Conservation (phyloP, 2,329 filamentous ascomycete genomes). For the Xylariaceae sp. region DNA sequence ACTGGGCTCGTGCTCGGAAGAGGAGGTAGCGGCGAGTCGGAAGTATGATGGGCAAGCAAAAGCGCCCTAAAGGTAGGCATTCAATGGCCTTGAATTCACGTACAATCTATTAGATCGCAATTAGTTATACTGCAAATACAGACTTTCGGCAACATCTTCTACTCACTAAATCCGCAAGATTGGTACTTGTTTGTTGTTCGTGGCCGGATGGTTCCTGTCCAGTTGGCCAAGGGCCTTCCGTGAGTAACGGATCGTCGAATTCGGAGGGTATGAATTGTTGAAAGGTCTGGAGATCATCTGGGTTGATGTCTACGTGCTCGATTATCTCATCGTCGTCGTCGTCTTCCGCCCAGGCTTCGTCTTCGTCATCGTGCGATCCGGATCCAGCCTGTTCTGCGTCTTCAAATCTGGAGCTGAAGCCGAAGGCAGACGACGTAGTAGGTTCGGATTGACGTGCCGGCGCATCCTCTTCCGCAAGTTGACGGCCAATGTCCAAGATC, state of each 20-base stretch:
- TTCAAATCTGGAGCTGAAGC: conserved; percentile 71
- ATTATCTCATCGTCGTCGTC: conserved; percentile 69
- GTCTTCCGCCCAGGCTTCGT: conserved; percentile 68
- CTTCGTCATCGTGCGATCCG: conserved; percentile 46
- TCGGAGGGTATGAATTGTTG: conserved; percentile 78
- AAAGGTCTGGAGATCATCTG: conserved; percentile 83
- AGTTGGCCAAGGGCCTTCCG: conserved; percentile 54
- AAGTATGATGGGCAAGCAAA: not conserved
- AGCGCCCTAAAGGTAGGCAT: not conserved
- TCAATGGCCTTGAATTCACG: not conserved
- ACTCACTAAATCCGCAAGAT: conserved; percentile 80
- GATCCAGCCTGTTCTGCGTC: conserved; percentile 51
- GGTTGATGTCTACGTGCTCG: conserved; percentile 75
- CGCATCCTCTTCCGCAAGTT: conserved; percentile 77
- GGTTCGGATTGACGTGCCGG: conserved; percentile 38
- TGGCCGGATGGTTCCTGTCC: conserved; percentile 34
- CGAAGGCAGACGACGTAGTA: conserved; percentile 59
- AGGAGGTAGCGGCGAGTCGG: not conserved
- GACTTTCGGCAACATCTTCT: not conserved
- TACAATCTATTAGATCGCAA: conserved; percentile 10
- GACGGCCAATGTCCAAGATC: conserved; percentile 84
- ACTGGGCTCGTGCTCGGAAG: not conserved
- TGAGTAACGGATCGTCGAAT: conserved; percentile 61
- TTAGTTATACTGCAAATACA: not conserved
- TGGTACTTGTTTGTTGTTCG: conserved; percentile 56